Evolutionary conservation across 2,329 filamentous ascomycete species (phyloP).

Genomic region (Xylariaceae sp.): DNA sequence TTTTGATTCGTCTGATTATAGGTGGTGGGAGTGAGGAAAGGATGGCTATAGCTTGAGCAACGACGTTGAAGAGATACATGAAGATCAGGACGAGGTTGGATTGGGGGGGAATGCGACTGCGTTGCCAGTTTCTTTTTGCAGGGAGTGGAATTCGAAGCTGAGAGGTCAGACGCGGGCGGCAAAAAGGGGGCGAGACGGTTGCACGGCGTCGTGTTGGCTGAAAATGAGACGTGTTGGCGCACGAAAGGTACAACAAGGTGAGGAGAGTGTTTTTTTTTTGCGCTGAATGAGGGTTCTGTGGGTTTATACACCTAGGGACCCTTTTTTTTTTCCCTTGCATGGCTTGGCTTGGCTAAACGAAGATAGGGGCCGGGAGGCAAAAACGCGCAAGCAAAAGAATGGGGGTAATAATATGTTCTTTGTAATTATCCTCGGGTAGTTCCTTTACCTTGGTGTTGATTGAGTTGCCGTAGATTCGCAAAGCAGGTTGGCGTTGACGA

Average conservation of each 20-base stretch:
- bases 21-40: background rate
- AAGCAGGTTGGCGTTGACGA: background rate
- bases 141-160: background rate
- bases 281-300: background rate
- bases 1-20: conserved; percentile 15
- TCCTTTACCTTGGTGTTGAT: background rate
- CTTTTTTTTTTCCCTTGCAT: background rate
- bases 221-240: background rate
- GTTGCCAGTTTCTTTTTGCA: background rate
- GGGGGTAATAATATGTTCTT: conserved; percentile 2
- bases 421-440: background rate
- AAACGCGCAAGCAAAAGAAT: conserved; percentile 13
- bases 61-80: conserved; percentile 15
- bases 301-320: background rate
- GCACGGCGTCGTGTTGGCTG: conserved; percentile 6
- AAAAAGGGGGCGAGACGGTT: background rate
- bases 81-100: conserved; percentile 17
- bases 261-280: background rate
- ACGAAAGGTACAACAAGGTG: background rate
- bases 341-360: background rate
- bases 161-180: background rate
- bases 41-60: conserved; percentile 3
- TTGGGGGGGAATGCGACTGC: conserved; percentile 12
- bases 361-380: conserved; percentile 1
- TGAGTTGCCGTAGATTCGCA: background rate